These are phyloP conservation scores for Linnemannia exigua DNA, from an alignment of 192 early-diverging fungal genomes.

Conservation along the genomic window DNA sequence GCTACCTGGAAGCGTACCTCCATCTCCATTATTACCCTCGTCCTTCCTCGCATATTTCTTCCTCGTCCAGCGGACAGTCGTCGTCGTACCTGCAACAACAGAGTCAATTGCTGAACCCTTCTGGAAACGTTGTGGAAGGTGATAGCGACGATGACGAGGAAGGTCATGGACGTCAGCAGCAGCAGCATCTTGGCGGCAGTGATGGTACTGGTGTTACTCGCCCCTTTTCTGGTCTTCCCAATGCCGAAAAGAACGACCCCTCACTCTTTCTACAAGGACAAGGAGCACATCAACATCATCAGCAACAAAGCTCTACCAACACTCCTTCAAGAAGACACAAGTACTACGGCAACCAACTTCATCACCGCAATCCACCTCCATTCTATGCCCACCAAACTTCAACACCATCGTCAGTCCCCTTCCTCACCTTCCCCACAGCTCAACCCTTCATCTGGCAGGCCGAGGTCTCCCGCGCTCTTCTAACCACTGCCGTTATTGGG, in stretches of 20 bases:
- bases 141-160: background rate
- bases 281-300: background rate
- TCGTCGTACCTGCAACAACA: background rate
- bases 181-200: background rate
- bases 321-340: background rate
- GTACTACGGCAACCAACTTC: background rate
- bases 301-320: background rate
- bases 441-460: slow-evolving; percentile 62
- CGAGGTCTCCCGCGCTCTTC: slow-evolving; percentile 59
- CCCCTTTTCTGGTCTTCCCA: background rate
- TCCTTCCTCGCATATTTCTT: background rate
- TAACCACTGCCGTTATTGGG: slow-evolving; percentile 52
- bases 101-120: background rate
- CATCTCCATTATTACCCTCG: slow-evolving; percentile 46
- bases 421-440: slow-evolving; percentile 40
- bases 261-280: background rate
- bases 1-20: slow-evolving; percentile 58
- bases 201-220: background rate
- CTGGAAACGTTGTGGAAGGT: background rate
- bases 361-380: background rate
- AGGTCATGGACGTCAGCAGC: background rate
- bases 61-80: background rate
- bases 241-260: background rate
- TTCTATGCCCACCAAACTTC: background rate
- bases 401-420: background rate